These are phyloP conservation scores for Candida xiaguanensis DNA, from an alignment of 805 yeast genomes.

Conservation along the genomic window DNA sequence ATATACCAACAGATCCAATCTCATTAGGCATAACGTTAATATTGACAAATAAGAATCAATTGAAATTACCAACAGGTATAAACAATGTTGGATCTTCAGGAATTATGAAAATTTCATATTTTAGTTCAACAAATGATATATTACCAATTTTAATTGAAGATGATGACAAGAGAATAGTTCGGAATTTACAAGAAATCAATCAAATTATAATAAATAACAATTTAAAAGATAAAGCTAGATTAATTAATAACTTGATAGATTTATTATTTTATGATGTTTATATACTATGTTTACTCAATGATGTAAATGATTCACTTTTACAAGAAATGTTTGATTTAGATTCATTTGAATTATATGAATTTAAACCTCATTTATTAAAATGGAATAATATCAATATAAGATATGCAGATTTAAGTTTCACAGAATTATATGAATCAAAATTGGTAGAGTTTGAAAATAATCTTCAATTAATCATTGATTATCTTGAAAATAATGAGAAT, in stretches of 20 bases:
- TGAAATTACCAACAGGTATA: slow-evolving; percentile 36
- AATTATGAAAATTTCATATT: slow-evolving; percentile 44
- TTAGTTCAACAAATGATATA: slow-evolving; percentile 46
- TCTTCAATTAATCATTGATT: slow-evolving; percentile 9
- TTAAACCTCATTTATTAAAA: slow-evolving; percentile 17
- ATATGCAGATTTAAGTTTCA: slow-evolving; percentile 21
- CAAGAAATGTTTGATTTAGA: slow-evolving; percentile 14
- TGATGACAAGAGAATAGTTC: slow-evolving; percentile 28
- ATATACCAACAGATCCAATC: slow-evolving; percentile 56
- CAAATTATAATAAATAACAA: slow-evolving; percentile 6
- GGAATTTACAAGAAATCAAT: slow-evolving; percentile 12
- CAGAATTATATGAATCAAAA: slow-evolving; percentile 8
- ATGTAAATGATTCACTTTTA: slow-evolving; percentile 8
- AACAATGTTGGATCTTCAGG: slow-evolving; percentile 21
- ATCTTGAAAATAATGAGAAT: not conserved
- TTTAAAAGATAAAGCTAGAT: slow-evolving; percentile 13
- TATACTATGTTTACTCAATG: slow-evolving; percentile 26
- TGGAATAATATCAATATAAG: slow-evolving; percentile 27
- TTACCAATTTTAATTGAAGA: slow-evolving; percentile 59
- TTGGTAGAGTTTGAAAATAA: slow-evolving; percentile 12
- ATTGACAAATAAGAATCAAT: slow-evolving; percentile 41
- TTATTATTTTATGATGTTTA: slow-evolving; percentile 44
- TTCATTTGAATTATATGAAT: slow-evolving; percentile 12
- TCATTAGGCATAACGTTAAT: slow-evolving; percentile 47
- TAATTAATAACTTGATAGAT: slow-evolving; percentile 43